Base-by-base conservation (phyloP, 129 eudicot species). In the Saposhnikovia divaricata region DNA sequence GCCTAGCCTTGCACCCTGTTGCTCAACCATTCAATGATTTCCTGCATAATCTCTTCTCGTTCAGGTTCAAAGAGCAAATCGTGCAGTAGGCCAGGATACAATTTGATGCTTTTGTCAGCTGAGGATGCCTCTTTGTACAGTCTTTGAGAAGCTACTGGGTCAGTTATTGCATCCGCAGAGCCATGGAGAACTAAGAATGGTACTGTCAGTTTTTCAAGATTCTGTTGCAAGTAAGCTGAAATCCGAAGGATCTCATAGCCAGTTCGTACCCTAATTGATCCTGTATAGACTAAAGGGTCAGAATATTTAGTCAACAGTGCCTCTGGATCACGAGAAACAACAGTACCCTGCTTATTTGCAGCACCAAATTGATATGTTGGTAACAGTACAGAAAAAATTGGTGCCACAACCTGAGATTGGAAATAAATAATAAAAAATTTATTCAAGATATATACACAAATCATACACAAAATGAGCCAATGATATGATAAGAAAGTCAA, bases 121-220 rank as follows among this genome's bases (percentile, higher is more conserved):
- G 98, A 88, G 0, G 93, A 77, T 3, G 98, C 97, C 73, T 87
- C 89, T 19, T 85, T 53, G 75, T 94, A 84, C 0, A 94, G 87
- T 77, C 86, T 91, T 13, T 77, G 65, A 37, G 97, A 87, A 27
- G 92, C 97, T 76, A 72, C 84, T 3, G 98, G 98, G 77, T 94
- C 97, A 1, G 98, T 91, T 25, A 94, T 91, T 0, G 89, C 75
- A 82, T 94, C 98, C 2, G 87, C 92, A 0, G 88, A 76, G 42
- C 98, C 98, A 65, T 94, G 98, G 63, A 94, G 97, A 59, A 91
- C 96, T 23, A 94, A 79, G 73, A 94, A 91, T 0, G 98, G 98
- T 0, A 87, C 92, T 9, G 80, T 87, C 66, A 90, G 2, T 44
- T 79, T 81, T 48, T 14, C 72, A 74, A 86, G 40, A 66, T 94